phyloP scores from a whole-genome alignment of 176 grass and related monocot genomes.

The Zea luxurians region DNA sequence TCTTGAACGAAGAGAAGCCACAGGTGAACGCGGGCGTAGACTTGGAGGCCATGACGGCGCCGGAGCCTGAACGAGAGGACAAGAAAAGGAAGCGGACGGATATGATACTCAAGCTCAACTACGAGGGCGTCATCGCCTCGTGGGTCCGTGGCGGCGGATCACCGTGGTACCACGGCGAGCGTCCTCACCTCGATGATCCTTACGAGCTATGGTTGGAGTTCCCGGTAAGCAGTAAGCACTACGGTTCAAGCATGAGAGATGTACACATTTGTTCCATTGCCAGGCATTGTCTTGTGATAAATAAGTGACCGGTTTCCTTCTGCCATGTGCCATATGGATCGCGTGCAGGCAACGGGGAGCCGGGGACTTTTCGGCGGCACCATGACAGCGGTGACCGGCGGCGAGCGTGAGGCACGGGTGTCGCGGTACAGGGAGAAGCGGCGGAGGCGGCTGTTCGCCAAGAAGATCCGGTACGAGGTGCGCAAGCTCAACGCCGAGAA shows the following conservation, averaged over 20 bases:
- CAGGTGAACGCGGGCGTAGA: constrained; percentile 30
- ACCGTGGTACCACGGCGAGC: constrained; percentile 76
- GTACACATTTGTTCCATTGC: background rate
- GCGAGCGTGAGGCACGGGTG: constrained; percentile 84
- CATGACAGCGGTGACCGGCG: constrained; percentile 50
- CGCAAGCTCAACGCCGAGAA: constrained; percentile 99
- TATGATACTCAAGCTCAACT: constrained; percentile 76
- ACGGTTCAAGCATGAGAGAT: background rate
- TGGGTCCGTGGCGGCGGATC: constrained; percentile 62
- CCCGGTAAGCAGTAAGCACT: constrained; percentile 63
- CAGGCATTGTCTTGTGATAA: background rate
- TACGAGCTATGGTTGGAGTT: constrained; percentile 49
- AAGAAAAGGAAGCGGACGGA: constrained; percentile 38
- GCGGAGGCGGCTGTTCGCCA: constrained; percentile 84
- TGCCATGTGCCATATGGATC: background rate
- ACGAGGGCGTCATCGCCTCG: constrained; percentile 69
- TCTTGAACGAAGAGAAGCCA: constrained; percentile 47
- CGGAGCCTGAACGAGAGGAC: constrained; percentile 21
- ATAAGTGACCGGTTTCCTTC: background rate
- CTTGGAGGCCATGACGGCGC: constrained; percentile 4
- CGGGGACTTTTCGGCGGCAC: constrained; percentile 19
- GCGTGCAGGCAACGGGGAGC: background rate
- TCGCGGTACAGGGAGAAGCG: constrained; percentile 96
- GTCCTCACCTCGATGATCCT: constrained; percentile 43
- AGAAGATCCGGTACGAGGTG: constrained; percentile 99